Base-by-base conservation (phyloP, 371 early-diverging fungal species). In the Lichtheimia hyalospora region DNA sequence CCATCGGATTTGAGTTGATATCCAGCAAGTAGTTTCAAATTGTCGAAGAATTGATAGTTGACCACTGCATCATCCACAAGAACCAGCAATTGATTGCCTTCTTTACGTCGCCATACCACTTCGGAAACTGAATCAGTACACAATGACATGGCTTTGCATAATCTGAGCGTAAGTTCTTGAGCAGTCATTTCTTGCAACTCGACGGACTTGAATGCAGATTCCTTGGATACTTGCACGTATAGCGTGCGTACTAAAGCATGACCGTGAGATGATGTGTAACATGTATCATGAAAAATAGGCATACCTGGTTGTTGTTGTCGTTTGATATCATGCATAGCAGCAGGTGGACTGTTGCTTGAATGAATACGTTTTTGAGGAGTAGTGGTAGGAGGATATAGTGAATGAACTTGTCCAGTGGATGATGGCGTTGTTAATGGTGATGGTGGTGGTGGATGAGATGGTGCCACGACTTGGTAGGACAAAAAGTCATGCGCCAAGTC, bases 1-100 rank as follows among this genome's bases (percentile, higher is more conserved):
- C 58, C 62, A 40, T 52, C 39, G 12, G 63, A 60, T 43, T 48
- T 63, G 54, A 58, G 53, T n/a, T 63, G 58, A 57, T 57, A 63
- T 51, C 58, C 58, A 7, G 58, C 64, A 5, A 27, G 14, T 28
- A 63, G 41, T 4, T 41, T 52, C 6, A 46, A 48, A 5, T 49
- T 15, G 28, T 58, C 49, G 13, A 28, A 34, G 6, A 63, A 54
- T n/a, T 63, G 58, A 41, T 63, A 46, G 6, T 21, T 28, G 14
- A 63, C 16, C 2, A 63, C 64, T 7, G 46, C 46, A 44, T 63
- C 58, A 13, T 57, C 57, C 10, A 63, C 64, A 12, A 63, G 49
- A 18, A 63, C 49, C 21, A 58, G n/a, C 15, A 54, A 13, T 13
- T 51, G n/a, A 21, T 15, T 20, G 18, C 27, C 39, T 25, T 28